Conservation (phyloP, 805 yeast genomes). For the Groenewaldozyma salmanticensis region DNA sequence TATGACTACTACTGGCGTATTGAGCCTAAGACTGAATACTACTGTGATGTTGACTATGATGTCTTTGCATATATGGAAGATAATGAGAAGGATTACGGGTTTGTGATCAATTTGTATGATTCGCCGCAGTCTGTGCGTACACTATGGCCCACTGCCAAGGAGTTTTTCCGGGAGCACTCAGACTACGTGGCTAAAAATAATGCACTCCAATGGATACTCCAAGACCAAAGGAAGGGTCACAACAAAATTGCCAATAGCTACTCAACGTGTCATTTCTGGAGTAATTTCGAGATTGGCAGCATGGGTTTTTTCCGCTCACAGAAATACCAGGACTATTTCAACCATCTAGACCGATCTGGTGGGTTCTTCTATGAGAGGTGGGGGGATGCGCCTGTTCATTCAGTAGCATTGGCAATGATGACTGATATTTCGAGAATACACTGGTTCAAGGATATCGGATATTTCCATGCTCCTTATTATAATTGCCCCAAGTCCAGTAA, state of each 20-base stretch:
- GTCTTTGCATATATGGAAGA: slow-evolving; percentile 35
- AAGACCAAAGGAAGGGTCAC: slow-evolving; percentile 38
- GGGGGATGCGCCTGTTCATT: slow-evolving; percentile 92
- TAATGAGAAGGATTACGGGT: slow-evolving; percentile 64
- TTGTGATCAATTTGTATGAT: slow-evolving; percentile 60
- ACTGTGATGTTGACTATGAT: slow-evolving; percentile 50
- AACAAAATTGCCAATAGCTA: slow-evolving; percentile 29
- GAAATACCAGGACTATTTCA: slow-evolving; percentile 55
- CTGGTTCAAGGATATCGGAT: slow-evolving; percentile 84
- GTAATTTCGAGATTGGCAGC: slow-evolving; percentile 77
- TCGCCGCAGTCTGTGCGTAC: slow-evolving; percentile 51
- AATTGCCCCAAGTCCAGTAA: slow-evolving; percentile 72
- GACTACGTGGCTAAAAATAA: slow-evolving; percentile 50
- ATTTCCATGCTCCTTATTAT: slow-evolving; percentile 57
- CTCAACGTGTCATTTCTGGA: slow-evolving; percentile 83
- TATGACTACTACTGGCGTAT: slow-evolving; percentile 72
- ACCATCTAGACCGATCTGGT: slow-evolving; percentile 55
- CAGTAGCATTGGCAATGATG: slow-evolving; percentile 63
- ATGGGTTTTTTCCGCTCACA: slow-evolving; percentile 70
- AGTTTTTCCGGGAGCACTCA: slow-evolving; percentile 46
- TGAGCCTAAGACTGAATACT: slow-evolving; percentile 65
- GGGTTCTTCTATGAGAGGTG: slow-evolving; percentile 85
- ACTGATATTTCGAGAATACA: slow-evolving; percentile 61
- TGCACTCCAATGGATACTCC: slow-evolving; percentile 43
- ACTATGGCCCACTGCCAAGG: slow-evolving; percentile 62